A percentile compares a stretch with the other conserved stretches of the same genome.
phyloP scores from a whole-genome alignment of 192 early-diverging fungal genomes.

The Backusella macrospora region DNA sequence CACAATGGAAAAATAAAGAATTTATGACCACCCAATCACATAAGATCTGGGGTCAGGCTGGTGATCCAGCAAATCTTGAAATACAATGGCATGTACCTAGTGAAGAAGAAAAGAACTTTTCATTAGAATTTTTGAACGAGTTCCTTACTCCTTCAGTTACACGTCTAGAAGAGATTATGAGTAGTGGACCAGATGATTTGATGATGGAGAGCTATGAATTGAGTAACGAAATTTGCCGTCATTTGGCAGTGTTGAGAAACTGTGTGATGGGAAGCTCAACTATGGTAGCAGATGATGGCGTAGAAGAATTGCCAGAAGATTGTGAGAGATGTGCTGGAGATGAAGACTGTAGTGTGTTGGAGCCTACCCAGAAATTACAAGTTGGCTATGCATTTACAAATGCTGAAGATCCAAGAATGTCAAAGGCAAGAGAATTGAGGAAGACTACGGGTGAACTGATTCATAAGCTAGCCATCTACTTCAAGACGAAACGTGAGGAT shows the following conservation, averaged over 20 bases:
- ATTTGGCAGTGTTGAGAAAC: conserved; percentile 51
- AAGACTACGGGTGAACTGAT: conserved; percentile 55
- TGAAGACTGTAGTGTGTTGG: conserved; percentile 16
- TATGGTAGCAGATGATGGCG: conserved; percentile 59
- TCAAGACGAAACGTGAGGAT: conserved; percentile 62
- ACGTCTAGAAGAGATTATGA: conserved; percentile 48
- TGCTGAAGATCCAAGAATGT: conserved; percentile 48
- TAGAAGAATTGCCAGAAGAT: conserved; percentile 23
- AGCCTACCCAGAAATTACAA: conserved; percentile 34
- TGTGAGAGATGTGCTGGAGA: conserved; percentile 13
- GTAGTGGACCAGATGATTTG: neutral
- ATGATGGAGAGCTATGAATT: conserved; percentile 33
- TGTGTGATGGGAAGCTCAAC: conserved; percentile 56
- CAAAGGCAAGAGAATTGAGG: conserved; percentile 54
- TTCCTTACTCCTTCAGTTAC: conserved; percentile 51
- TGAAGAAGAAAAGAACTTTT: conserved; percentile 67
- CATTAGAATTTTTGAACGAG: conserved; percentile 61
- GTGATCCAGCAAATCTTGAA: conserved; percentile 52
- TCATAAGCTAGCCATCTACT: conserved; percentile 52
- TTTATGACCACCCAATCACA: conserved; percentile 71
- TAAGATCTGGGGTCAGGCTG: conserved; percentile 74
- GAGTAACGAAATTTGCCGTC: conserved; percentile 58
- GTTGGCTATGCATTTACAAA: conserved; percentile 76
- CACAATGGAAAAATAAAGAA: conserved; percentile 61
- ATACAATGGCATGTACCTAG: conserved; percentile 82